phyloP scores from a whole-genome alignment of 2,329 filamentous ascomycete species.

The Trichoderma sp. region DNA sequence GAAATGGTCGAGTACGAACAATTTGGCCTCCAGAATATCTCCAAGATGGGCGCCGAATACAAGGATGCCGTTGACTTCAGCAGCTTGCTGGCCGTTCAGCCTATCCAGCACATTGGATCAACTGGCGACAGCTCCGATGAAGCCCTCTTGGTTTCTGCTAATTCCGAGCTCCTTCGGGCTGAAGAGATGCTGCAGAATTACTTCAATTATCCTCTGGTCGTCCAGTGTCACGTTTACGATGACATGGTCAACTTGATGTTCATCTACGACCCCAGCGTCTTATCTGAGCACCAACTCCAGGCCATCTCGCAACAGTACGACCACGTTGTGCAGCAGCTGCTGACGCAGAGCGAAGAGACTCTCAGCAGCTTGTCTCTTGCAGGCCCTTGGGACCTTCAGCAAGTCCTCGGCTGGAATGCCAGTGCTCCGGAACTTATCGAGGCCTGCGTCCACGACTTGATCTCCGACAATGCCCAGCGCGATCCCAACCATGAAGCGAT shows the following conservation, averaged over 20 bases:
- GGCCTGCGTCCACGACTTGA: background rate
- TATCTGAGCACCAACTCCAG: conserved; percentile 3
- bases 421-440: background rate
- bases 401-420: background rate
- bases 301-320: conserved; percentile 11
- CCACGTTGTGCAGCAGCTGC: conserved; percentile 13
- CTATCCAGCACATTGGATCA: background rate
- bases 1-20: conserved; percentile 33
- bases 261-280: background rate
- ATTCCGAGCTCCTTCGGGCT: background rate
- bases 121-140: background rate
- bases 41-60: background rate
- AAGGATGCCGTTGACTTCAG: conserved; percentile 6
- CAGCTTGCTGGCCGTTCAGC: conserved; percentile 13
- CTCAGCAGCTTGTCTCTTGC: too few species aligned
- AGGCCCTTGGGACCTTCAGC: background rate
- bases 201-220: conserved; percentile 21
- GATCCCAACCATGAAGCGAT: background rate
- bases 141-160: background rate
- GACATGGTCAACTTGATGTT: background rate
- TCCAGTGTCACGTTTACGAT: background rate
- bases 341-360: too few species aligned
- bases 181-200: conserved; percentile 15
- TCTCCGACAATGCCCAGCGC: conserved; percentile 40
- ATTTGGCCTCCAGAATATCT: conserved; percentile 30